Conservation (phyloP, 176 grass and related monocot genomes). For the Luzula sylvatica region DNA sequence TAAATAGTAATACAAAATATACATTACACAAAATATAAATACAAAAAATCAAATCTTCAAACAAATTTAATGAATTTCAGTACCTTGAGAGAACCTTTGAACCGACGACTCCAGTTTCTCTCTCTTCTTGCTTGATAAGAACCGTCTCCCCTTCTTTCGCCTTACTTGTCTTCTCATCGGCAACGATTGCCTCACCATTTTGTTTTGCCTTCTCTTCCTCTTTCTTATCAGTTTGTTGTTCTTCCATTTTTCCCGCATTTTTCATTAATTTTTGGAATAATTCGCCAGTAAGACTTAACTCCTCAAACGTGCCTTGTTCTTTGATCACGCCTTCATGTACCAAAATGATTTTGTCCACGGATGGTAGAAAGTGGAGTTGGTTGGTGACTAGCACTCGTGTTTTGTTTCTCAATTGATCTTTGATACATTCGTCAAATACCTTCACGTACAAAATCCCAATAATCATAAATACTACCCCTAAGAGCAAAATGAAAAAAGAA, state of each 20-base stretch:
- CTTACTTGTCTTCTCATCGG: slow-evolving; percentile 39
- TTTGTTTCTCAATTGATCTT: slow-evolving; percentile 79
- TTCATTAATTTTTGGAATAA: slow-evolving; percentile 96
- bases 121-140: slow-evolving; percentile 97
- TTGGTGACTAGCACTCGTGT: slow-evolving; percentile 95
- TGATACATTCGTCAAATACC: slow-evolving; percentile 99
- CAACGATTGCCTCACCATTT: slow-evolving; percentile 43
- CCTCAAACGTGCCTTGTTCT: slow-evolving; percentile 96
- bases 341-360: slow-evolving; percentile 84
- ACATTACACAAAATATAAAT: slow-evolving; percentile 24
- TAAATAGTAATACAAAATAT: slow-evolving; percentile 27
- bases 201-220: too few relatives aligned
- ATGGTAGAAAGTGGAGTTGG: slow-evolving; percentile 94
- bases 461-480: not conserved
- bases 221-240: slow-evolving; percentile 28
- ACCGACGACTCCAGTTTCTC: slow-evolving; percentile 95
- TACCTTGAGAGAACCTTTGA: slow-evolving; percentile 88
- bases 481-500: too few relatives aligned
- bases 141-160: slow-evolving; percentile 70
- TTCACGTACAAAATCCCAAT: slow-evolving; percentile 35
- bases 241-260: slow-evolving; percentile 97
- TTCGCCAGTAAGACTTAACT: slow-evolving; percentile 70
- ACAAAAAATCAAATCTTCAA: slow-evolving; percentile 3
- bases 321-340: slow-evolving; percentile 86
- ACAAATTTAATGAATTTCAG: too few relatives aligned